Evolutionary conservation across 2,329 filamentous ascomycete genomes (phyloP), one percentile per base, ranked within the genome.

Genomic region (Colletotrichum camelliae): DNA sequence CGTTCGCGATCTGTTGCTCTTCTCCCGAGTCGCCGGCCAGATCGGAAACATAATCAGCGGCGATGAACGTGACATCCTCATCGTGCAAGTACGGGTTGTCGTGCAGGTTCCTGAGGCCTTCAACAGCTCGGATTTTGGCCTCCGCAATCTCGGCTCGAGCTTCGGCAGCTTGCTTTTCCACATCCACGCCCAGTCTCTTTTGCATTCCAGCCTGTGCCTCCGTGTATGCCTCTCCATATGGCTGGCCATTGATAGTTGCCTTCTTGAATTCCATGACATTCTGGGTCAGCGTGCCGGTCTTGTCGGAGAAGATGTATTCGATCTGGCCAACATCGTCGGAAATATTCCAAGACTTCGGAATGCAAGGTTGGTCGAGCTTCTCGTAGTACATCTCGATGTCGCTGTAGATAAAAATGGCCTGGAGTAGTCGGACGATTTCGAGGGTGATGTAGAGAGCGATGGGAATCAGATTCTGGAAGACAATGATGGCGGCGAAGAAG

Each of bases 261-360:
- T 99, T 99, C 85, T 98, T 99, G 91, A 98, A 99, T 84, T 99
- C 97, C 97, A 98, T 98, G 69, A 97, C 94, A 83, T 98, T 98
- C 81, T 97, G 95, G 0, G 95, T 98, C 78, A 98, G 86, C 4
- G 95, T 98, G 74, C 95, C 95, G 0, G 95, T 98, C 86, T 98
- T 98, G 88, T 98, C 95, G 1, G 95, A 98, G 85, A 99, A 99
- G 79, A 99, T 98, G 87, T 98, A 99, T 85, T 98, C 97, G 77
- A 99, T 98, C 85, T 99, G 97, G 15, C 97, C 97, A 62, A 99
- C 89, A 81, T 99, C 97, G 82, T 99, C 97, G 1, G 96, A 98
- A 67, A 99, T 98, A 83, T 98, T 99, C 97, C 97, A 99, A 0
- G 96, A 96, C 82, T 98, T 98, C 7, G 97, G 97, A 13, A 98